Percentiles rank a stretch among this genome's conserved stretches.
Conservation (phyloP, 2,329 filamentous ascomycete species). For the Hypoxylon sp. region DNA sequence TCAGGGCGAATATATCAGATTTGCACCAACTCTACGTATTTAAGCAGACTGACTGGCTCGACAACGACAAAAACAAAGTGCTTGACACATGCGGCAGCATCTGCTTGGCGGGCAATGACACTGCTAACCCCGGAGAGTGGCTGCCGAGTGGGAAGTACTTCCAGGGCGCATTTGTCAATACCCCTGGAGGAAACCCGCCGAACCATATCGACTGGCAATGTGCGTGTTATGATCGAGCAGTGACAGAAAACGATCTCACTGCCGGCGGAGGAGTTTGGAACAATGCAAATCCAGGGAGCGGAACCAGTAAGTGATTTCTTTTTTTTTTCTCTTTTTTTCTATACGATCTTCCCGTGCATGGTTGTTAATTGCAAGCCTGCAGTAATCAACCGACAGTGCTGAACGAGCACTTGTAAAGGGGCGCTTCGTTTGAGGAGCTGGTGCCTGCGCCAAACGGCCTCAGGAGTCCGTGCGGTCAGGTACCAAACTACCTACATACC, state of each 20-base stretch:
- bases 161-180: conserved; percentile 43
- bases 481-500: background rate
- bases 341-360: background rate
- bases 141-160: conserved; percentile 38
- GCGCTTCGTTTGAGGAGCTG: background rate
- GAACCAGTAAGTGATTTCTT: conserved; percentile 34
- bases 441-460: background rate
- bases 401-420: conserved; percentile 3
- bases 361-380: conserved; percentile 12
- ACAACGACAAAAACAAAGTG: conserved; percentile 37
- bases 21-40: conserved; percentile 39
- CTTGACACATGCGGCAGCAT: conserved; percentile 40
- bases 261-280: conserved; percentile 41
- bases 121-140: conserved; percentile 39
- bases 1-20: conserved; percentile 32
- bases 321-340: background rate
- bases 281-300: conserved; percentile 42
- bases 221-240: conserved; percentile 39
- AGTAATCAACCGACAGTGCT: conserved; percentile 41
- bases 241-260: conserved; percentile 32
- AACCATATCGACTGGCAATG: conserved; percentile 42
- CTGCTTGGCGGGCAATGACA: conserved; percentile 42
- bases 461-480: background rate
- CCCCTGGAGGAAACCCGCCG: conserved; percentile 37
- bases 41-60: conserved; percentile 42